phyloP scores from a whole-genome alignment of 768 basidiomycete genomes.

The Lactarius quietus region DNA sequence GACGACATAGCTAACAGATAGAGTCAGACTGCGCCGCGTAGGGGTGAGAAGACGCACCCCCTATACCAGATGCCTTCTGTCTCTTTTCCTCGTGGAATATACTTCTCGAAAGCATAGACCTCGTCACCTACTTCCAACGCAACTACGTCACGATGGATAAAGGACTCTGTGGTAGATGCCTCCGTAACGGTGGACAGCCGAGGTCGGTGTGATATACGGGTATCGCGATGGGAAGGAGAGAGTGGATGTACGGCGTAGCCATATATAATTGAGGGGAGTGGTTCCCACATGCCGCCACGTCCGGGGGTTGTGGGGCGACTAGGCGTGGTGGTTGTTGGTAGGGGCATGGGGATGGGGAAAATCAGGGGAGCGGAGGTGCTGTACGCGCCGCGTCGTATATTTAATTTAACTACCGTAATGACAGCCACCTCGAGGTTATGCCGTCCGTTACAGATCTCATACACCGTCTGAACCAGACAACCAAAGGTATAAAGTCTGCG shows the following conservation, averaged over 20 bases:
- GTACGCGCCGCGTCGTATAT: neutral
- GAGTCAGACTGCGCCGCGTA: slow-evolving; percentile 13
- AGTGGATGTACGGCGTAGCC: slow-evolving; percentile 89
- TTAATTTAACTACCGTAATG: neutral
- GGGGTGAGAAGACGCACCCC: slow-evolving; percentile 52
- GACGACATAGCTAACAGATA: slow-evolving; percentile 67
- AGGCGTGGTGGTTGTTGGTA: slow-evolving; percentile 5
- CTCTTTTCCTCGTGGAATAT: slow-evolving; percentile 68
- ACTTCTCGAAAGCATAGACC: slow-evolving; percentile 95
- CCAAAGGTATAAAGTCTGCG: slow-evolving; percentile 51
- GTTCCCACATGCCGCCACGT: slow-evolving; percentile 54
- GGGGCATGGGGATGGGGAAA: slow-evolving; percentile 11
- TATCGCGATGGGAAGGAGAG: slow-evolving; percentile 69
- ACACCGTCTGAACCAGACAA: slow-evolving; percentile 56
- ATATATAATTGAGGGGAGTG: slow-evolving; percentile 74
- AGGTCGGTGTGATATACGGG: slow-evolving; percentile 56
- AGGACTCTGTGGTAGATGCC: slow-evolving; percentile 54
- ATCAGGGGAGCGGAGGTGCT: neutral
- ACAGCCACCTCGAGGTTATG: slow-evolving; percentile 35
- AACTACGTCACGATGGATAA: slow-evolving; percentile 70
- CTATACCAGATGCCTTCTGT: slow-evolving; percentile 87
- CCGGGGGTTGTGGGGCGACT: slow-evolving; percentile 26
- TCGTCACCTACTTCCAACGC: slow-evolving; percentile 94
- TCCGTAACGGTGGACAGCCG: slow-evolving; percentile 61
- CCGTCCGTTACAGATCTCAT: slow-evolving; percentile 61